Percentiles rank a stretch among this genome's conserved stretches.
Conservation (phyloP, 345 rosid species). For the Brassica carinata region DNA sequence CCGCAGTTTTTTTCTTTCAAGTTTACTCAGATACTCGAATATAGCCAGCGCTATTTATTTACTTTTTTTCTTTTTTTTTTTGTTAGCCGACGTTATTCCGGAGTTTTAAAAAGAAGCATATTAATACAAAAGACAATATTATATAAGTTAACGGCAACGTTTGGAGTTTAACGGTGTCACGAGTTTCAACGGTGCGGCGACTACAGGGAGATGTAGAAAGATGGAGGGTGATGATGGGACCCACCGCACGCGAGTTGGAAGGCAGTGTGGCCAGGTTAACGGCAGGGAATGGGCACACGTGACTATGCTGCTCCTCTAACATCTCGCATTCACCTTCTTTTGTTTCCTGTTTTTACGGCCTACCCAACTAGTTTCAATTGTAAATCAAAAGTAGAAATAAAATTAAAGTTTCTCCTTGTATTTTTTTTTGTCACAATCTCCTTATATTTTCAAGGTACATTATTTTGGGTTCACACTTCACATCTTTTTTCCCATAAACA, state of each 20-base stretch:
- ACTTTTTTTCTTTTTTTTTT: no score
- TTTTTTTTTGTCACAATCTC: no score
- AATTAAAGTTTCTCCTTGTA: no score
- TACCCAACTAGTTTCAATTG: no score
- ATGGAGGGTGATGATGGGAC: constrained; percentile 22
- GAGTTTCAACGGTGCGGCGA: constrained; percentile 26
- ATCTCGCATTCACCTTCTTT: no score
- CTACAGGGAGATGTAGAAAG: neutral
- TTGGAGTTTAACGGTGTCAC: constrained; percentile 29
- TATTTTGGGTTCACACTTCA: neutral
- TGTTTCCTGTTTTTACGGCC: no score
- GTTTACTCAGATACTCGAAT: no score
- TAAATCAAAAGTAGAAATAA: no score
- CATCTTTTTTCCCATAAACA: neutral
- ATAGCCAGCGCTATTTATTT: no score
- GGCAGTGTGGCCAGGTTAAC: constrained; percentile 31
- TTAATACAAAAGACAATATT: neutral
- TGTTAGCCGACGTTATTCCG: neutral
- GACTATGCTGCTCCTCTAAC: constrained; percentile 27
- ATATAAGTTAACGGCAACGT: constrained; percentile 21
- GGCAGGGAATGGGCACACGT: constrained; percentile 44
- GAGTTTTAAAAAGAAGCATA: no score
- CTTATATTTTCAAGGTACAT: neutral
- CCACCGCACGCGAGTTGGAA: constrained; percentile 47
- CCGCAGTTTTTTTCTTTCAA: neutral